Conservation (phyloP, 2,329 filamentous ascomycete species). For the Xylariaceae sp. region DNA sequence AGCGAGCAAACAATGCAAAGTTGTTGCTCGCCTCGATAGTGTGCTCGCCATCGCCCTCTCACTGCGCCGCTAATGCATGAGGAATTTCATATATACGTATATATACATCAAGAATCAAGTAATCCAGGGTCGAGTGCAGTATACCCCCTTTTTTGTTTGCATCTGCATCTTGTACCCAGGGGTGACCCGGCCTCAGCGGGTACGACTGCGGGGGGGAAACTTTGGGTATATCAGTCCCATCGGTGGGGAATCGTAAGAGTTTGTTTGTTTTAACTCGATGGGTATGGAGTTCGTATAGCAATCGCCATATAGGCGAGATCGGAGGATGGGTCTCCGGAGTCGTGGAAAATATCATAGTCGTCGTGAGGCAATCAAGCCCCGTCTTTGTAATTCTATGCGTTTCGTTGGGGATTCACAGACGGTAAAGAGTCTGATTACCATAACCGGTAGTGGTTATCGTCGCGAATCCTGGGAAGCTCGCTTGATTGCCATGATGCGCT, state of each 20-base stretch:
- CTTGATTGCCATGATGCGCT: slow-evolving; percentile 34
- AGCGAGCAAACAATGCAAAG: background rate
- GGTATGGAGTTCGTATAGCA: background rate
- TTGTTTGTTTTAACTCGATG: background rate
- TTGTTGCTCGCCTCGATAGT: background rate
- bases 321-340: background rate
- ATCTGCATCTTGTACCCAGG: background rate
- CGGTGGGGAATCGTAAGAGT: background rate
- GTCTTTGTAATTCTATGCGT: slow-evolving; percentile 1
- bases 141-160: background rate
- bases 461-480: slow-evolving; percentile 45
- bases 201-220: background rate
- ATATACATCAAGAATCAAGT: background rate
- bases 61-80: background rate
- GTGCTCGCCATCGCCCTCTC: background rate
- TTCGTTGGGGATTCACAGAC: slow-evolving; percentile 34
- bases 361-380: background rate
- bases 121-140: background rate
- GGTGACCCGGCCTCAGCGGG: background rate
- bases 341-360: background rate
- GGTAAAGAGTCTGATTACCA: slow-evolving; percentile 48
- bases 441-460: slow-evolving; percentile 43
- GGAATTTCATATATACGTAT: background rate
- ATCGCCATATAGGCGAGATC: background rate
- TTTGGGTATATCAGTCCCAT: background rate